Conservation (phyloP, 2,329 filamentous ascomycete genomes). For the Aspergillus tanneri region DNA sequence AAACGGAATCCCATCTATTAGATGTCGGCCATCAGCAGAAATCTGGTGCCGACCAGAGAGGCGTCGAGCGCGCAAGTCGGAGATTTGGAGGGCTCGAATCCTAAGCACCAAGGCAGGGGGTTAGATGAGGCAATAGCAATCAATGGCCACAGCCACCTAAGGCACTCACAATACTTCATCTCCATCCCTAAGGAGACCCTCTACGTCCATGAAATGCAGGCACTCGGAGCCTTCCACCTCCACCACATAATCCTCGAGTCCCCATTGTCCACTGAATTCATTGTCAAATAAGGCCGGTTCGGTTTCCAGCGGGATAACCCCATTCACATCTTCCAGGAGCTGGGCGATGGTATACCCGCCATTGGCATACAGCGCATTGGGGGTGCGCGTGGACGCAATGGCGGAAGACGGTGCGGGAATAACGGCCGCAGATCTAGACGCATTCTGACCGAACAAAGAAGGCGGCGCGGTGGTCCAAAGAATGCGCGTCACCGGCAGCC, state of each 20-base stretch:
- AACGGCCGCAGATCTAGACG: constrained; percentile 18
- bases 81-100: constrained; percentile 73
- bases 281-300: constrained; percentile 38
- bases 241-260: constrained; percentile 84
- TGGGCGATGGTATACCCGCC: constrained; percentile 69
- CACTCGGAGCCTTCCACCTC: constrained; percentile 84
- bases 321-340: constrained; percentile 75
- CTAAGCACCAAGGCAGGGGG: constrained; percentile 43
- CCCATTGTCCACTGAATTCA: constrained; percentile 61
- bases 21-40: constrained; percentile 70
- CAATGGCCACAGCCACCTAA: not conserved
- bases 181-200: constrained; percentile 71
- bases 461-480: constrained; percentile 64
- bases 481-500: constrained; percentile 68
- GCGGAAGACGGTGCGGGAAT: constrained; percentile 32
- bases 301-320: constrained; percentile 76
- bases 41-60: constrained; percentile 81
- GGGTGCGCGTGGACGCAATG: constrained; percentile 33
- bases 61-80: constrained; percentile 70
- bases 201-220: constrained; percentile 76
- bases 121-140: not conserved
- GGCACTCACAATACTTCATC: constrained; percentile 73
- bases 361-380: constrained; percentile 39
- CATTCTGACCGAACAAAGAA: constrained; percentile 35
- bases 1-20: constrained; percentile 83